Evolutionary conservation across 345 rosid genomes (phyloP), one percentile per base, ranked within the genome.

Genomic region (Cardamine resedifolia): DNA sequence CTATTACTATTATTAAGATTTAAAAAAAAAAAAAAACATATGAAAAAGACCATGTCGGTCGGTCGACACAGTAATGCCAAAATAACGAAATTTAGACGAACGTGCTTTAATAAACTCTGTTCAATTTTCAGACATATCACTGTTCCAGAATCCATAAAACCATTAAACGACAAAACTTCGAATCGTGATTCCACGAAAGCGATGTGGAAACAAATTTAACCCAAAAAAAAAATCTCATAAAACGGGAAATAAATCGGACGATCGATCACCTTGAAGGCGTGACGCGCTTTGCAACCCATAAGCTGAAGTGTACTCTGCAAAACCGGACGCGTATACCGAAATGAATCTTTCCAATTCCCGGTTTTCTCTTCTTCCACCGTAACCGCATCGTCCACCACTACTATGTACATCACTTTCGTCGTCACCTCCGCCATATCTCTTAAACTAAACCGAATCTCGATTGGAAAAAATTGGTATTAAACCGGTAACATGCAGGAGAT

Each of bases 271-370:
- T 95, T 95, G 77, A 91, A 95, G 64, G 98, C 99, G 71, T 95
- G 99, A 33, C 97, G 93, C 10, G 99, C 85, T 79, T 95, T 95
- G 81, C 99, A 95, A 23, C 98, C 99, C 91, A 95, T 95, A 44
- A 95, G 90, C 77, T 91, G 98, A 67, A 95, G 91, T 77, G 97
- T 85, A 44, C 96, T 88, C 80, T 91, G 99, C 74, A 95, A 79
- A 84, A 90, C 91, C 34, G 97, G 79, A 64, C 98, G 96, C 67
- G 98, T 86, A 58, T 90, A 95, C 8, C 96, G 80, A 49, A 90
- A 95, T 61, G 98, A 87, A 51, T 78, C 89, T 70, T 75, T 84
- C 45, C 79, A 82, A 43, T 26, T 73, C 53, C 75, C 88, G 66
- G 70, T 83, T 3, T 68, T 80, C n/a, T 48, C 60, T 44, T 69